phyloP scores from a whole-genome alignment of 1,139 yeast genomes.

The Hemisphaericaspora xylanilytica region DNA sequence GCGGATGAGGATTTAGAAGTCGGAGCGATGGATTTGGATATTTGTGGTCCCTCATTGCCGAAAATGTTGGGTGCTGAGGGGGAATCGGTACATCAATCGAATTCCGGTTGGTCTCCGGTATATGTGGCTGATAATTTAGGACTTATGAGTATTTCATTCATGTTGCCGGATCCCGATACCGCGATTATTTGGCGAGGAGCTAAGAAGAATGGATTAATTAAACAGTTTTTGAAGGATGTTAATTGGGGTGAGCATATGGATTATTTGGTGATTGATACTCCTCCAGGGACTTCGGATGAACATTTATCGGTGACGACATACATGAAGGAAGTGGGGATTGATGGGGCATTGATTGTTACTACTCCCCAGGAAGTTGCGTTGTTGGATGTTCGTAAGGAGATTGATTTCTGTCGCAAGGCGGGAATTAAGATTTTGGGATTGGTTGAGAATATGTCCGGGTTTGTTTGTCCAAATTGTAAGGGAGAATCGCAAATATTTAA shows the following conservation, averaged over 20 bases:
- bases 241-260: constrained; percentile 90
- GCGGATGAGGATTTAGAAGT: constrained; percentile 84
- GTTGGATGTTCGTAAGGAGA: constrained; percentile 91
- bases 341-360: constrained; percentile 93
- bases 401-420: constrained; percentile 91
- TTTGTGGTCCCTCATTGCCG: constrained; percentile 97
- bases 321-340: constrained; percentile 86
- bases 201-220: constrained; percentile 88
- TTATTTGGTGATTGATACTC: constrained; percentile 90
- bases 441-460: constrained; percentile 98
- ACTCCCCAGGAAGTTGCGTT: constrained; percentile 98
- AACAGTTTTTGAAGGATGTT: constrained; percentile 91
- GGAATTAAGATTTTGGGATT: constrained; percentile 81
- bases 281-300: constrained; percentile 98
- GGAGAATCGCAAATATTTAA: constrained; percentile 89
- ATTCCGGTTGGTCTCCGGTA: constrained; percentile 95
- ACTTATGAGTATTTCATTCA: constrained; percentile 91
- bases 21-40: constrained; percentile 96
- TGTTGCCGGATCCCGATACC: constrained; percentile 91
- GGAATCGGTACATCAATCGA: constrained; percentile 84
- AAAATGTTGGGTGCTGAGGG: constrained; percentile 91
- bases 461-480: constrained; percentile 92
- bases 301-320: constrained; percentile 87
- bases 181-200: constrained; percentile 98
- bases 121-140: constrained; percentile 94